Evolutionary conservation across 768 basidiomycete genomes (phyloP).

Genomic region (Macrolepiota fuliginosa): DNA sequence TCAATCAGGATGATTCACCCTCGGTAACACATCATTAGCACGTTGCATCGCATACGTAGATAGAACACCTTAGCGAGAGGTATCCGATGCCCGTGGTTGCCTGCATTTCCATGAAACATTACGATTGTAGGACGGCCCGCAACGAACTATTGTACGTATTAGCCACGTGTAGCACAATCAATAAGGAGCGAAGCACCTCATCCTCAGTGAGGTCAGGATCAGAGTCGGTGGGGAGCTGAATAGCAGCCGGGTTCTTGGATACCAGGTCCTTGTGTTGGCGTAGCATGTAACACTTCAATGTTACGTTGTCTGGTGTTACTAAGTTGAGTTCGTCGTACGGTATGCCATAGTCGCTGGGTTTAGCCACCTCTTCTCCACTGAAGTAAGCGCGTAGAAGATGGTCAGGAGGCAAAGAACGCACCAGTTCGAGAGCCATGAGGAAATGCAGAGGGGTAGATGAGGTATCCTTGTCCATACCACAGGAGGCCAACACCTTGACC

Average conservation of each 20-base stretch:
- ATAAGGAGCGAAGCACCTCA: conserved; percentile 40
- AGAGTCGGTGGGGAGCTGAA: conserved; percentile 25
- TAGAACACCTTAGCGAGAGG: conserved; percentile 85
- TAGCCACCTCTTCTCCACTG: conserved; percentile 56
- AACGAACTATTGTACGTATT: conserved; percentile 32
- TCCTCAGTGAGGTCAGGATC: conserved; percentile 48
- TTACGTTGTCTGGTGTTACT: conserved; percentile 67
- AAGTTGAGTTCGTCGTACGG: conserved; percentile 76
- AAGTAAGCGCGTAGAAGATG: background rate
- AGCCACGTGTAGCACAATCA: background rate
- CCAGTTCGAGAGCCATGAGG: conserved; percentile 76
- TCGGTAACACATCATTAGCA: conserved; percentile 91
- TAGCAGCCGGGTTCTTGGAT: conserved; percentile 28
- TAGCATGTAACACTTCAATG: conserved; percentile 76
- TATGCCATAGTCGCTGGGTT: conserved; percentile 67
- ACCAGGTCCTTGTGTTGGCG: conserved; percentile 54
- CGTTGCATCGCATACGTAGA: conserved; percentile 84
- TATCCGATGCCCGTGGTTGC: conserved; percentile 86
- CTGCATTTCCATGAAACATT: conserved; percentile 92
- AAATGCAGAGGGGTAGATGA: conserved; percentile 89
- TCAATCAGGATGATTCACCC: conserved; percentile 53
- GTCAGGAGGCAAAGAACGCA: conserved; percentile 24
- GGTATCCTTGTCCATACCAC: conserved; percentile 82
- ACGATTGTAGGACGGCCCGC: conserved; percentile 76
- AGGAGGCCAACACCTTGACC: conserved; percentile 65